phyloP scores from a whole-genome alignment of 2,329 filamentous ascomycete species.

The Zasmidium angulare region DNA sequence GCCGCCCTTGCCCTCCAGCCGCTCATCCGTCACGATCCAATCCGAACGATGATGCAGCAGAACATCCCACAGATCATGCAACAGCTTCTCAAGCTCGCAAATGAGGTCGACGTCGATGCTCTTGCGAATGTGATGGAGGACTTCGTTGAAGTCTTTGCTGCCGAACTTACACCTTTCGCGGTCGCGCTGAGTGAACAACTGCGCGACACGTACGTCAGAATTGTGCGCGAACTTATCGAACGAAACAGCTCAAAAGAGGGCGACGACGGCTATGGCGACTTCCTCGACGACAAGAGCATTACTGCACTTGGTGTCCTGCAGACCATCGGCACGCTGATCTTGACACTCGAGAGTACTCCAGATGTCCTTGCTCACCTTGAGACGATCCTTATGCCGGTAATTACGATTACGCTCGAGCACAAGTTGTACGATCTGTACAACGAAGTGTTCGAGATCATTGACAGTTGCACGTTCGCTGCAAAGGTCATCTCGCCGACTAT shows the following conservation, averaged over 20 bases:
- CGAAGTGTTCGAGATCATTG: constrained; percentile 97
- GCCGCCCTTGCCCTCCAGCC: constrained; percentile 92
- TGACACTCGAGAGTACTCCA: constrained; percentile 94
- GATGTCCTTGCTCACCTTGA: constrained; percentile 94
- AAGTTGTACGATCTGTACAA: constrained; percentile 98
- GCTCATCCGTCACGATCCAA: constrained; percentile 90
- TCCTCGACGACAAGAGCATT: constrained; percentile 96
- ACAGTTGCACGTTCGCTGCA: constrained; percentile 97
- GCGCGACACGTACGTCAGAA: constrained; percentile 91
- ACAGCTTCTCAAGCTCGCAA: constrained; percentile 92
- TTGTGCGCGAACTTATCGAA: constrained; percentile 86
- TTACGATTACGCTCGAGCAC: constrained; percentile 93
- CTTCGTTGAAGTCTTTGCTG: constrained; percentile 97
- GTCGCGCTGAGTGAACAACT: constrained; percentile 95
- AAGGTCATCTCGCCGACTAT: constrained; percentile 94
- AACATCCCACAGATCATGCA: constrained; percentile 99
- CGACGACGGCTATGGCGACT: constrained; percentile 81
- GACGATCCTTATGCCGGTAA: constrained; percentile 94
- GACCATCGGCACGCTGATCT: constrained; percentile 94
- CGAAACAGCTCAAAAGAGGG: constrained; percentile 76
- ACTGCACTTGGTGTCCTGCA: constrained; percentile 94
- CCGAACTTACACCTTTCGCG: constrained; percentile 93
- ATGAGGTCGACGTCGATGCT: constrained; percentile 96
- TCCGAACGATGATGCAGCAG: constrained; percentile 92
- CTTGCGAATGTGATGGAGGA: constrained; percentile 99